phyloP scores from a whole-genome alignment of 768 basidiomycete species.

The Suillus fuscotomentosus region DNA sequence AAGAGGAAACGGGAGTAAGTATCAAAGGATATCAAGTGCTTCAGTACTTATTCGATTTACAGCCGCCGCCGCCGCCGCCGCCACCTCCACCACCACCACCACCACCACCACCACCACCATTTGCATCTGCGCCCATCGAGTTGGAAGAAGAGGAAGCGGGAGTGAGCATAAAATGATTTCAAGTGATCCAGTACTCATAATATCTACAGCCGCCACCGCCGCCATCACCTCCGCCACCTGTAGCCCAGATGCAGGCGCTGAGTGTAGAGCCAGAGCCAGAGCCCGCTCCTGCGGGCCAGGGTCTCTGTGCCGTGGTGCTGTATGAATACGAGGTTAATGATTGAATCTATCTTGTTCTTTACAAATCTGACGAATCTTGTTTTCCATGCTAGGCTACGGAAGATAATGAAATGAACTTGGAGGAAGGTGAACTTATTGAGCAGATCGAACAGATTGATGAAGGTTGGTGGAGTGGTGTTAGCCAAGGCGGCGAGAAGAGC shows the following conservation, averaged over 20 bases:
- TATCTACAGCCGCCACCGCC: conserved; percentile 34
- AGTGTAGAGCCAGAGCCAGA: conserved; percentile 34
- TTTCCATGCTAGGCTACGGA: conserved; percentile 56
- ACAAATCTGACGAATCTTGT: background rate
- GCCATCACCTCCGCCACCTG: conserved; percentile 40
- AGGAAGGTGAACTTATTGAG: conserved; percentile 80
- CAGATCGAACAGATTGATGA: conserved; percentile 84
- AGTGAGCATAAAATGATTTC: background rate
- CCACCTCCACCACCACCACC: conserved; percentile 34
- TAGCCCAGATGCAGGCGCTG: conserved; percentile 29
- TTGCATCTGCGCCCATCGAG: conserved; percentile 30
- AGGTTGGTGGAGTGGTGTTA: conserved; percentile 90
- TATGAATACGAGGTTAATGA: conserved; percentile 72
- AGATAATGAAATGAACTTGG: conserved; percentile 81
- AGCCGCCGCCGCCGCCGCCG: conserved; percentile 36
- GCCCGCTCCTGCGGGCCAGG: conserved; percentile 34
- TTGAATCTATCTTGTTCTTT: background rate
- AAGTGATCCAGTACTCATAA: conserved; percentile 13
- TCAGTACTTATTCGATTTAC: conserved; percentile 17
- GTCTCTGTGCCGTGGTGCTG: conserved; percentile 69
- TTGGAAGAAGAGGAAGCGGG: conserved; percentile 14
- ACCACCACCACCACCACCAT: conserved; percentile 33
- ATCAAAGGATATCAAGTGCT: too few species aligned
- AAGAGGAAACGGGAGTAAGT: conserved; percentile 13
- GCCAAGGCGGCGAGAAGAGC: conserved; percentile 57